phyloP scores from a whole-genome alignment of 2,329 filamentous ascomycete species.

The Thermochaetoides dissita region DNA sequence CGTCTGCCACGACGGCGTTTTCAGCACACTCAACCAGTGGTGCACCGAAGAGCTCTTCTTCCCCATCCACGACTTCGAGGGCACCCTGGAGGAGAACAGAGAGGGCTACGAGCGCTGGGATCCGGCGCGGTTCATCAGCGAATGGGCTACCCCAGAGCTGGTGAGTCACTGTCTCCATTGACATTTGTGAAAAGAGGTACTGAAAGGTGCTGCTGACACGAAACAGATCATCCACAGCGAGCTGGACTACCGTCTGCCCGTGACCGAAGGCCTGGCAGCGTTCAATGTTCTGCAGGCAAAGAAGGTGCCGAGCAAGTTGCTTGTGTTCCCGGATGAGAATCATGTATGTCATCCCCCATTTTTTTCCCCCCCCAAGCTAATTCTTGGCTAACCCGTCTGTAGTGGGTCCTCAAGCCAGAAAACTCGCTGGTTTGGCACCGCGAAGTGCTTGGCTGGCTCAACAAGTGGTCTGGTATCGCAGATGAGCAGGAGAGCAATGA shows the following conservation, averaged over 20 bases:
- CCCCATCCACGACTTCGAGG: slow-evolving; percentile 52
- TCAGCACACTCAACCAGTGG: slow-evolving; percentile 54
- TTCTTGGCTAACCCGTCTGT: slow-evolving; percentile 33
- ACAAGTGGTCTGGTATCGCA: slow-evolving; percentile 40
- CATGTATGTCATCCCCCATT: slow-evolving; percentile 12
- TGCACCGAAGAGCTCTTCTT: slow-evolving; percentile 58
- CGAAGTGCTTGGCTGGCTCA: slow-evolving; percentile 68
- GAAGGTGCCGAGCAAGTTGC: slow-evolving; percentile 60
- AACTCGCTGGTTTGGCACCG: slow-evolving; percentile 84
- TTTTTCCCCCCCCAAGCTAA: too few relatives aligned
- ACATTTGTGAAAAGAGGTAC: neutral
- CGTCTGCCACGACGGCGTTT: slow-evolving; percentile 79
- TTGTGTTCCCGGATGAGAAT: slow-evolving; percentile 68
- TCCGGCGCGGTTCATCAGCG: slow-evolving; percentile 44
- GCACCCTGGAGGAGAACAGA: slow-evolving; percentile 46
- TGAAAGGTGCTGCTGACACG: neutral
- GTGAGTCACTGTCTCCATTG: slow-evolving; percentile 27
- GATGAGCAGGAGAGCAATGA: slow-evolving; percentile 4
- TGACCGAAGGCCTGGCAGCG: slow-evolving; percentile 69
- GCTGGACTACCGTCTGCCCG: slow-evolving; percentile 74
- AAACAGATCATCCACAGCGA: slow-evolving; percentile 61
- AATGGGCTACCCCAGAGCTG: slow-evolving; percentile 80
- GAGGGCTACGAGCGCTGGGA: slow-evolving; percentile 57
- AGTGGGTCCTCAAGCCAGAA: slow-evolving; percentile 82
- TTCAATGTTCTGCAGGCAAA: slow-evolving; percentile 74